Percentiles rank a stretch among this genome's conserved stretches.
phyloP scores from a whole-genome alignment of 495 filamentous ascomycete genomes.

The Sordaria brevicollis region DNA sequence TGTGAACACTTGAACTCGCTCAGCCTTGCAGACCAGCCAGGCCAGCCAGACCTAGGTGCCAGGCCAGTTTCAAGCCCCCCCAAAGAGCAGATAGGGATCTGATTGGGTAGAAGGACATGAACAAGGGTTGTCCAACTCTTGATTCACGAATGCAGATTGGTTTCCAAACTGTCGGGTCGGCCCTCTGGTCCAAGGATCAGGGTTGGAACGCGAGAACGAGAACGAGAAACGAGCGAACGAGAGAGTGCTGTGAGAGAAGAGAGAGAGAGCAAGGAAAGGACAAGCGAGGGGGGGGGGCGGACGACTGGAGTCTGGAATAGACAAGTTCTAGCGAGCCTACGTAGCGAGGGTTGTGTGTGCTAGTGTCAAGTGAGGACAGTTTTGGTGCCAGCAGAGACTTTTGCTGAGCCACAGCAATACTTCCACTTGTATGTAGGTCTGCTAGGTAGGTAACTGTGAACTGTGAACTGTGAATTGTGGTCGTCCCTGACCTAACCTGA shows the following conservation, averaged over 20 bases:
- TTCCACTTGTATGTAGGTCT: not conserved
- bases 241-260: no score
- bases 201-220: not conserved
- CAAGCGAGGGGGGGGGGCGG: not conserved
- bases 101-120: not conserved
- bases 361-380: not conserved
- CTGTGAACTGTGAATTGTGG: no score
- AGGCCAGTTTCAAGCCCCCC: no score
- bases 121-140: not conserved
- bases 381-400: not conserved
- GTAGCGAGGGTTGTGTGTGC: no score
- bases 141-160: not conserved
- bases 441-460: not conserved
- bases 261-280: not conserved
- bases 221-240: not conserved
- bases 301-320: not conserved
- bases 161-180: constrained; percentile 3
- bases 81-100: no score
- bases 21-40: no score
- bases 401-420: not conserved
- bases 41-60: no score
- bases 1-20: no score
- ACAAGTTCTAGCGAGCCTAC: not conserved
- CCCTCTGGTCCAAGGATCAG: not conserved
- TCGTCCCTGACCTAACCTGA: not conserved